phyloP scores from a whole-genome alignment of 805 yeast genomes.

The Lipomyces sp. region DNA sequence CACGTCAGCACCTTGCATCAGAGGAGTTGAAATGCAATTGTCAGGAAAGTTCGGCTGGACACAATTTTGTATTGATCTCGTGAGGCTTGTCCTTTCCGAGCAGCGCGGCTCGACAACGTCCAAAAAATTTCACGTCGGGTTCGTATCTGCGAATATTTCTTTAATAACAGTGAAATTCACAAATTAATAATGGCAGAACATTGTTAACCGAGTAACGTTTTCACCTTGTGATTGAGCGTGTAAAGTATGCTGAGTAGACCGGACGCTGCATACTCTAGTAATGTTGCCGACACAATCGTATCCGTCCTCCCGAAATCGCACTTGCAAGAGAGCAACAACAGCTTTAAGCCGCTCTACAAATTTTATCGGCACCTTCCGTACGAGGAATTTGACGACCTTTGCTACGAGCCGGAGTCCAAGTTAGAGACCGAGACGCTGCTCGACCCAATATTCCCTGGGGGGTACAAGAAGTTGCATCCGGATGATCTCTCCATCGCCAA shows the following conservation, averaged over 20 bases:
- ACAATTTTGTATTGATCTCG: too few relatives aligned
- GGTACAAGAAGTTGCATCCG: slow-evolving; percentile 16
- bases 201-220: neutral
- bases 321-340: slow-evolving; percentile 12
- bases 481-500: slow-evolving; percentile 6
- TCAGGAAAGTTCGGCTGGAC: too few relatives aligned
- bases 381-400: slow-evolving; percentile 16
- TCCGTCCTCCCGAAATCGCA: neutral
- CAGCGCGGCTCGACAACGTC: too few relatives aligned
- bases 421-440: slow-evolving; percentile 12
- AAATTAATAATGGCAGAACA: too few relatives aligned
- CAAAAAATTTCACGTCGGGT: too few relatives aligned
- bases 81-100: too few relatives aligned
- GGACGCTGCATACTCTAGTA: neutral
- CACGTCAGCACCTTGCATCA: too few relatives aligned
- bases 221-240: neutral
- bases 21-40: too few relatives aligned
- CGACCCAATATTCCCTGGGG: slow-evolving; percentile 15
- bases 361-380: slow-evolving; percentile 25
- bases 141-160: too few relatives aligned
- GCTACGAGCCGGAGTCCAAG: slow-evolving; percentile 2
- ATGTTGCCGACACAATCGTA: neutral
- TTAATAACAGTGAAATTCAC: too few relatives aligned
- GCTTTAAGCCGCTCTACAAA: slow-evolving; percentile 33
- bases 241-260: neutral